These are phyloP conservation scores for Berberis thunbergii DNA, from an alignment of 164 flowering plant genomes.

Conservation along the genomic window DNA sequence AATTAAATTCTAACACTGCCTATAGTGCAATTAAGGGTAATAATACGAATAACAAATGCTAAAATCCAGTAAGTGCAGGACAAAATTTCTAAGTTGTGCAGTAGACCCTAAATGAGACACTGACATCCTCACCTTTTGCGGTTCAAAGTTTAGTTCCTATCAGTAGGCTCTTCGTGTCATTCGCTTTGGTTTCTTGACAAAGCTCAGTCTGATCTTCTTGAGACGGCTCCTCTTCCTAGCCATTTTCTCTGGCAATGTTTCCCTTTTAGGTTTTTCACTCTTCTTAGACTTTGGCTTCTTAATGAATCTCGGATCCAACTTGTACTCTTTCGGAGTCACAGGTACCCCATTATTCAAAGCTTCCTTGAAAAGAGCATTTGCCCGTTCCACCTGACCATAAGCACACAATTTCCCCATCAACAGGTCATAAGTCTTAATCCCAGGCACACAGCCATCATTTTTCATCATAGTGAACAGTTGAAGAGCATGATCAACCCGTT, in stretches of 20 bases:
- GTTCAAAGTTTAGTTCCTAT: constrained; percentile 9
- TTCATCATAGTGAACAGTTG: constrained; percentile 76
- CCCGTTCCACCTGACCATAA: constrained; percentile 55
- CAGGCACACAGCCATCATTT: constrained; percentile 64
- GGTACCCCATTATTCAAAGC: constrained; percentile 48
- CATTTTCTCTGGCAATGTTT: constrained; percentile 92
- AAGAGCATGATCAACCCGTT: constrained; percentile 91
- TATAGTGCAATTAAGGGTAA: no score
- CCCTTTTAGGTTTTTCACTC: constrained; percentile 60
- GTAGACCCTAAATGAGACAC: no score
- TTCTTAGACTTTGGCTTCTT: constrained; percentile 49
- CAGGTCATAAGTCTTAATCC: constrained; percentile 65
- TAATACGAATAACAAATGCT: no score
- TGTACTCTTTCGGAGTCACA: constrained; percentile 46
- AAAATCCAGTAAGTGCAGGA: no score
- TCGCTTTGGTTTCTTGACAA: constrained; percentile 79
- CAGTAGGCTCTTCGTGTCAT: constrained; percentile 40
- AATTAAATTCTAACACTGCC: no score
- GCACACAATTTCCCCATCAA: constrained; percentile 68
- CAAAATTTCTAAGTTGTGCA: no score
- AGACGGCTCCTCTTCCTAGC: constrained; percentile 76
- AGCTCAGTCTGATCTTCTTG: constrained; percentile 61
- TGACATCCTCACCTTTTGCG: background rate
- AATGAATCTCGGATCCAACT: constrained; percentile 50
- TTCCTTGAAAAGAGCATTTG: constrained; percentile 61